Percentiles rank a stretch among this genome's conserved stretches.
Evolutionary conservation across 2,329 filamentous ascomycete genomes (phyloP).

Genomic region (Cryphonectria carpinicola): DNA sequence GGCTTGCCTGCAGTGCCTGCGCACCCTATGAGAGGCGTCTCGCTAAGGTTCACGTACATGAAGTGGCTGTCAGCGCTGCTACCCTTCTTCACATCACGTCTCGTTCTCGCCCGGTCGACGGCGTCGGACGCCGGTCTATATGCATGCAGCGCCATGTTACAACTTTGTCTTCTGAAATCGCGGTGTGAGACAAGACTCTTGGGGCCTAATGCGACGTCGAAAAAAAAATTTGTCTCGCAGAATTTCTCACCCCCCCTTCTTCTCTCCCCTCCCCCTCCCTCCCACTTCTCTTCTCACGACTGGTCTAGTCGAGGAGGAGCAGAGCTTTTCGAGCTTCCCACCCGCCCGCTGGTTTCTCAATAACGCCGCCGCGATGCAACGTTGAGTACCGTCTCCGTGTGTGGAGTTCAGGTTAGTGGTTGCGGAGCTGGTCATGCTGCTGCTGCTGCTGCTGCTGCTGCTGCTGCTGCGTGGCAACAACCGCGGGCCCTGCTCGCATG

Average conservation of each 20-base stretch:
- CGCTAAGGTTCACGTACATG: background rate
- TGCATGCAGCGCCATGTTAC: conserved; percentile 5
- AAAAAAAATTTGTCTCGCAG: background rate
- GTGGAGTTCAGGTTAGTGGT: background rate
- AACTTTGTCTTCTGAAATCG: background rate
- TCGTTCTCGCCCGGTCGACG: background rate
- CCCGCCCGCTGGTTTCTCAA: too few relatives aligned
- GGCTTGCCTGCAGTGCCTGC: conserved; percentile 1
- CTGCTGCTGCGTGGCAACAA: background rate
- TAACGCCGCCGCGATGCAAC: background rate
- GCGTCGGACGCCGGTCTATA: background rate
- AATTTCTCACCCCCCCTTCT: background rate
- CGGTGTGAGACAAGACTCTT: background rate
- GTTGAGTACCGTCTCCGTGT: background rate
- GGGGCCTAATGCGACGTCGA: background rate
- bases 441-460: too few relatives aligned
- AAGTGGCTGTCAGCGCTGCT: background rate
- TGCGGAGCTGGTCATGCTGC: background rate
- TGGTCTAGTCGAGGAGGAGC: background rate
- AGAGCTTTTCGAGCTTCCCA: background rate
- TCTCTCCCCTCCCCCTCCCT: too few relatives aligned
- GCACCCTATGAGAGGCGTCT: background rate
- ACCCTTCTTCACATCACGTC: background rate
- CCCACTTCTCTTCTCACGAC: background rate
- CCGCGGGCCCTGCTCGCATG: background rate